Percentiles rank a stretch among this genome's conserved stretches.
phyloP scores from a whole-genome alignment of 495 filamentous ascomycete genomes.

The Thermothielavioides terrestris region DNA sequence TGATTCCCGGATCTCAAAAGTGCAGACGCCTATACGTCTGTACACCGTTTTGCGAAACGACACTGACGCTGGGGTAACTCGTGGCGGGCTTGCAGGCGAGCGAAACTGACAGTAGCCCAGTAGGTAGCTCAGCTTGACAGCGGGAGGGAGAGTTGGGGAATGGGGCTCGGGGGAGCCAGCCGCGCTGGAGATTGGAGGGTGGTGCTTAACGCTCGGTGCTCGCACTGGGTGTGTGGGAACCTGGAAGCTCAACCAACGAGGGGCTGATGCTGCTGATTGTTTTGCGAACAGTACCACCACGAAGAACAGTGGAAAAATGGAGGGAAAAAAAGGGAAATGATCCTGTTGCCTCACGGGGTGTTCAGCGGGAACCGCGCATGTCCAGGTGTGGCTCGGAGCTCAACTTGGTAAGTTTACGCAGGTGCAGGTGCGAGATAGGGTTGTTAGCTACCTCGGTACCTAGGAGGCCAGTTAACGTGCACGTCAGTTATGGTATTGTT shows the following conservation, averaged over 20 bases:
- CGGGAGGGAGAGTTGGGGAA: not conserved
- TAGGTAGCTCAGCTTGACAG: not conserved
- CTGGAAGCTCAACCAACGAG: too few relatives aligned
- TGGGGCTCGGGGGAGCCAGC: not conserved
- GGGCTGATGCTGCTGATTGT: not conserved
- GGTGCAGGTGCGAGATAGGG: not conserved
- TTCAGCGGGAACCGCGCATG: not conserved
- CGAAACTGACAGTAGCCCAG: not conserved
- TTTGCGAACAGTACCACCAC: not conserved
- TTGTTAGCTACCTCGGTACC: too few relatives aligned
- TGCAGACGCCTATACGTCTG: too few relatives aligned
- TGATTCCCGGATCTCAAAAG: too few relatives aligned
- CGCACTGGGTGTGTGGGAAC: not conserved
- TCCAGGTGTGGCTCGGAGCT: not conserved
- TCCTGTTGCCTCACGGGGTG: not conserved
- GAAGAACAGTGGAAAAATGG: too few relatives aligned
- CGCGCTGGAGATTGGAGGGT: not conserved
- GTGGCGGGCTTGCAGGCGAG: not conserved
- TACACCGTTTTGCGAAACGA: too few relatives aligned
- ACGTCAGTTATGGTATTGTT: not conserved
- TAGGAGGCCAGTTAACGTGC: too few relatives aligned
- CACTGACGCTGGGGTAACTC: not conserved
- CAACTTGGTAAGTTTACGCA: not conserved
- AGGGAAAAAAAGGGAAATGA: not conserved
- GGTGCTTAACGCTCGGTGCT: not conserved